Base-by-base conservation (phyloP, 768 basidiomycete genomes). In the Phallus indusiatus region DNA sequence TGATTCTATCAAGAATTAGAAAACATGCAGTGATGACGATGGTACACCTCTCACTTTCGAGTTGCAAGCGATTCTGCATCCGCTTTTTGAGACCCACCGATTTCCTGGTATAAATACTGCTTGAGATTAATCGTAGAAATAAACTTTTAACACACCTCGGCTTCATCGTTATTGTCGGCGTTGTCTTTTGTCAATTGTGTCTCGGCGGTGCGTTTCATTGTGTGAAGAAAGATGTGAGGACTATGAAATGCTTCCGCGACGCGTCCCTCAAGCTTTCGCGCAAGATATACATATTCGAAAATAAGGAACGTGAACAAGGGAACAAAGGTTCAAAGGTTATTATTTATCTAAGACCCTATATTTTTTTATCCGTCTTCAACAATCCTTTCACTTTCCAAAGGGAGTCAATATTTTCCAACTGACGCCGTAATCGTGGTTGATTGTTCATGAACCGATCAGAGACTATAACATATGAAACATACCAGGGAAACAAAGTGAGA, bases 161-260 rank as follows among this genome's bases (percentile, higher is more conserved):
- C 70, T 70, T 75, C 74, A 17, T 70, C 72, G 17, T 72, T 74
- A 50, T 76, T 75, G 22, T 74, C 76, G 18, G 53, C 66, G 24
- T 72, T 75, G 60, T 84, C 84, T 65, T 82, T 88, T 11, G 77
- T 75, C 35, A 91, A 67, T 64, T 91, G 85, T 61, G 72, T 80
- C 54, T 90, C 88, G 68, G 88, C 88, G 57, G 76, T 79, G 68
- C 88, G 81, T 72, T 90, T 90, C 85, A 89, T 59, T 11, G 18
- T 59, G 28, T 59, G 7, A 16, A 34, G 8, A 11, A 18, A 36
- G 34, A 4, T n/a, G 50, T 34, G 12, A 42, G 42, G 42, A 14
- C 12, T n/a, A 42, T 3, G n/a, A 42, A 42, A 42, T 42, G 42
- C 42, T 42, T 42, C 42, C 42, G 42, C 42, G 42, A 42, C 42